These are phyloP conservation scores for Aspergillus hortae DNA, from an alignment of 2,329 filamentous ascomycete genomes.

Conservation along the genomic window DNA sequence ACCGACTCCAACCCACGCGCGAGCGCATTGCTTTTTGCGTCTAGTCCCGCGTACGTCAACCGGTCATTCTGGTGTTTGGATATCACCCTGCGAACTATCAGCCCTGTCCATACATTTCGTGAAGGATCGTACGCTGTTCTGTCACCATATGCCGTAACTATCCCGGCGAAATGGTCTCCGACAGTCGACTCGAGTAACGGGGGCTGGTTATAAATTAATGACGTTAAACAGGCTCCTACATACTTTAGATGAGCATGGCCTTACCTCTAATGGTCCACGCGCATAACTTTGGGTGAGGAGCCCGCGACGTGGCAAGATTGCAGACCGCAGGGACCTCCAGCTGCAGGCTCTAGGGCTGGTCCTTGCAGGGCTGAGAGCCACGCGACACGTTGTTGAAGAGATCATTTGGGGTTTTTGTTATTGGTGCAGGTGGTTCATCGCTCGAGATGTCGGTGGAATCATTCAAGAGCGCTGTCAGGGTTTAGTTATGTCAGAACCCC, in stretches of 20 bases:
- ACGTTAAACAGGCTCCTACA: neutral
- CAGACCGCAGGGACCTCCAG: neutral
- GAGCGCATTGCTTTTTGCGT: constrained; percentile 70
- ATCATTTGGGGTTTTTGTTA: too few relatives aligned
- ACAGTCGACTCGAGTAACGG: constrained; percentile 47
- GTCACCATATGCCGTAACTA: constrained; percentile 44
- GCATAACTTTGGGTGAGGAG: constrained; percentile 22
- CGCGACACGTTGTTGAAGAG: too few relatives aligned
- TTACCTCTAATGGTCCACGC: constrained; percentile 21
- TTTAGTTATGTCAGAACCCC: too few relatives aligned
- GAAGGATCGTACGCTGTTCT: constrained; percentile 48
- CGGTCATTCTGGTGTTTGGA: constrained; percentile 59
- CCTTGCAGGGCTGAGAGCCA: too few relatives aligned
- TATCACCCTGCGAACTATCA: constrained; percentile 45
- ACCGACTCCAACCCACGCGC: constrained; percentile 66
- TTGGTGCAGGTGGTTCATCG: too few relatives aligned
- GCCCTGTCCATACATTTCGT: neutral
- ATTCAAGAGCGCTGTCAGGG: too few relatives aligned
- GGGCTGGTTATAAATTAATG: constrained; percentile 22
- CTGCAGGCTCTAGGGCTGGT: too few relatives aligned
- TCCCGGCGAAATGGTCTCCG: constrained; percentile 43
- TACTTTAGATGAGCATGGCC: neutral
- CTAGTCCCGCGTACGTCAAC: constrained; percentile 72
- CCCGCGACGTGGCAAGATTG: constrained; percentile 8
- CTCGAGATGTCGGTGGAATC: too few relatives aligned